phyloP scores from a whole-genome alignment of 352 stramenopile species.

The Phytopythium cucurbitacearum region DNA sequence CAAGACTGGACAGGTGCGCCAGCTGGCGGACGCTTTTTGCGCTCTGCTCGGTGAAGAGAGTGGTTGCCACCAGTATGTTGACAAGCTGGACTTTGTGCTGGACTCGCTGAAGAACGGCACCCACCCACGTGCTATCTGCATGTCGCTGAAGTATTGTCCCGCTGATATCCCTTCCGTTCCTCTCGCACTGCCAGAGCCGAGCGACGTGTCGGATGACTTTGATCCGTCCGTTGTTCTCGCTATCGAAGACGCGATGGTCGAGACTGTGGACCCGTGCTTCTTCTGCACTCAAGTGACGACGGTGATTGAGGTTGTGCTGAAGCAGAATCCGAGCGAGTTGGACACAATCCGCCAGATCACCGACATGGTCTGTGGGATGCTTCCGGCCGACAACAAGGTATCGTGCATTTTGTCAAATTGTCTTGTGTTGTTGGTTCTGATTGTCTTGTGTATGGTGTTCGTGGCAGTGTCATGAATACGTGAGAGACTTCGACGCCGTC shows the following conservation, averaged over 20 bases:
- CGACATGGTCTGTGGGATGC: constrained; percentile 53
- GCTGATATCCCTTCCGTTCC: constrained; percentile 1
- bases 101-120: constrained; percentile 31
- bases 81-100: constrained; percentile 29
- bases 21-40: constrained; percentile 25
- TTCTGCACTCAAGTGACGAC: constrained; percentile 67
- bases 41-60: constrained; percentile 22
- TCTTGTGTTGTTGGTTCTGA: constrained; percentile 7
- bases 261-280: constrained; percentile 46
- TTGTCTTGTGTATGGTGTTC: constrained; percentile 9
- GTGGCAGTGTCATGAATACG: constrained; percentile 50
- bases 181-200: neutral
- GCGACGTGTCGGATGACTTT: constrained; percentile 15
- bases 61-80: constrained; percentile 24
- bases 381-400: constrained; percentile 62
- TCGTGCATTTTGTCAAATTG: neutral
- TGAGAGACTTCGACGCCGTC: constrained; percentile 55
- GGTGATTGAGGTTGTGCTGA: constrained; percentile 48
- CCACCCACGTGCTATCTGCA: constrained; percentile 26
- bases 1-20: constrained; percentile 22
- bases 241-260: constrained; percentile 30
- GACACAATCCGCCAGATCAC: constrained; percentile 55
- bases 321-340: constrained; percentile 47
- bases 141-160: constrained; percentile 26
- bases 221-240: constrained; percentile 23